These are phyloP conservation scores for Xylariomycetidae sp. DNA, from an alignment of 2,329 filamentous ascomycete genomes.

Conservation along the genomic window DNA sequence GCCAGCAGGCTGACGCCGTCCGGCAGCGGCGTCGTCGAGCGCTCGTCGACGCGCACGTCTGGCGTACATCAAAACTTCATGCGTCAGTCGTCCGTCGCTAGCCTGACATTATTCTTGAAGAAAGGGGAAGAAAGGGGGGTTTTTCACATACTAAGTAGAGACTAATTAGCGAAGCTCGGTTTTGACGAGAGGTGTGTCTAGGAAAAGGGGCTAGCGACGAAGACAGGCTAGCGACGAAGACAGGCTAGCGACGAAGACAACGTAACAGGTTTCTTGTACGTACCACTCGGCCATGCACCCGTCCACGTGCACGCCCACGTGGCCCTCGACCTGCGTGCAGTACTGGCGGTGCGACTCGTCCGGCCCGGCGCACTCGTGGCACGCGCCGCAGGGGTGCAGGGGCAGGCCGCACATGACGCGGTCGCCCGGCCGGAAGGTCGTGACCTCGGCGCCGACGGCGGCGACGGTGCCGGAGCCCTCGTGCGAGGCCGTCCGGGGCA, in stretches of 20 bases:
- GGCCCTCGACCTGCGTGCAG: conserved; percentile 39
- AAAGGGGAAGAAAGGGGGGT: no score
- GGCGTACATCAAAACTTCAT: no score
- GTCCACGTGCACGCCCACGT: conserved; percentile 45
- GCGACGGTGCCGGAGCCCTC: conserved; percentile 54
- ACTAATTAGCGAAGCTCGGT: no score
- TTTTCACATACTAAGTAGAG: no score
- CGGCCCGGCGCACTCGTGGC: conserved; percentile 44
- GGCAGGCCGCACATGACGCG: conserved; percentile 53
- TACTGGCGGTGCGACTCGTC: conserved; percentile 48
- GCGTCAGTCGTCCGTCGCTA: no score
- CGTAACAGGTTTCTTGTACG: no score
- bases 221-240: no score
- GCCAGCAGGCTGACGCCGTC: conserved; percentile 42
- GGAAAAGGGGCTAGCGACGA: no score
- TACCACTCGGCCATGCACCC: conserved; percentile 57
- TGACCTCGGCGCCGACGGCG: conserved; percentile 36
- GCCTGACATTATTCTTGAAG: no score
- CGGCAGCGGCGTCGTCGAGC: conserved; percentile 42
- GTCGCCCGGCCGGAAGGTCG: conserved; percentile 43
- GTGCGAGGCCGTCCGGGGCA: conserved; percentile 52
- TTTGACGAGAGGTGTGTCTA: no score
- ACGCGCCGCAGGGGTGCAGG: conserved; percentile 48
- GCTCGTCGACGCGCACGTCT: conserved; percentile 45
- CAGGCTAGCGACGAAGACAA: no score